Evolutionary conservation across 129 eudicot species (phyloP), one percentile per base, ranked within the genome.

Genomic region (Flaveria linearis): DNA sequence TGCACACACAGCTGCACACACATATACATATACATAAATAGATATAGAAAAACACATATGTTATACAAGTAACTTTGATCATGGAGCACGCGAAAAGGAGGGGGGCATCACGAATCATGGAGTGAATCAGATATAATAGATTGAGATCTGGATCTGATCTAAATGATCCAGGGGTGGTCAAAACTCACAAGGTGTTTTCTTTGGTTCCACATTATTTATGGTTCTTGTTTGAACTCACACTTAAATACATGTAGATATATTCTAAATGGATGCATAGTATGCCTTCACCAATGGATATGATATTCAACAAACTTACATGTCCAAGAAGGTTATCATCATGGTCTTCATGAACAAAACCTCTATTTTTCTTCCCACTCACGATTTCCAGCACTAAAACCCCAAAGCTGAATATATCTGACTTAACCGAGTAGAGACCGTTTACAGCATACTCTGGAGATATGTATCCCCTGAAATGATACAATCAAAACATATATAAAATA

Each of bases 371-470:
- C 69, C 87, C 84, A 16, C 82, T 80, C 69, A 84, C 81, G 49
- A 84, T 84, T 76, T 84, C 87, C 26, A 84, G 39, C 14, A 80
- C 71, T 52, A 84, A 64, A 63, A 84, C 84, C 3, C 87, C 87
- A 18, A 79, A 84, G 82, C 87, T 84, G 10, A 76, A 84, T 25
- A 84, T 76, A 75, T 84, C 82, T 1, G 87, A 84, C 42, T 80
- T 84, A 16, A 76, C 74, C 16, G 82, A 84, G 78, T 71, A 84
- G 20, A 80, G 64, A 6, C 87, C 87, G 20, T 84, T 77, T 20
- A 52, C 64, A 4, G 85, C 87, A 60, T 84, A 84, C 66, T 84
- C 87, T 25, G 87, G 87, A 57, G 87, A 68, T 83, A 80, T 80
- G 80, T 80, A 80, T 9, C 87, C 87, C 68, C 82, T 80, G 70